Percentiles rank a stretch among this genome's conserved stretches.
Evolutionary conservation across 2,329 filamentous ascomycete genomes (phyloP).

Genomic region (Endoconidiophora polonica): DNA sequence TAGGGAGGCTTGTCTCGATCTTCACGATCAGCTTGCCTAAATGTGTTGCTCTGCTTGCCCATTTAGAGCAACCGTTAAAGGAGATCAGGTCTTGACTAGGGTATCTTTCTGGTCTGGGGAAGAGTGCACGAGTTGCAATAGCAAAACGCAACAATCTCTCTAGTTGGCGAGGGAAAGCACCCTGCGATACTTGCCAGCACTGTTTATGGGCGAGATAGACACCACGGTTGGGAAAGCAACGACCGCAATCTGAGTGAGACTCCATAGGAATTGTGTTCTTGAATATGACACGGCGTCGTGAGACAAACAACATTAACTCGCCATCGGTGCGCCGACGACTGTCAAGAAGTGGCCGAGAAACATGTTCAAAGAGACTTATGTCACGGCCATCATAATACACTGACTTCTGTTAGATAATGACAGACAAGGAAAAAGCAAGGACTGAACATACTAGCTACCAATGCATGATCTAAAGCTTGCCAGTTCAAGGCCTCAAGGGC

Average conservation of each 20-base stretch:
- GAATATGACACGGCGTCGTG: conserved; percentile 10
- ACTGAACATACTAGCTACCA: conserved; percentile 8
- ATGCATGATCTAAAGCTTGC: background rate
- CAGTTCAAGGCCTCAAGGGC: conserved; percentile 4
- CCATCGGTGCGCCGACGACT: conserved; percentile 10
- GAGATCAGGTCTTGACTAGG: conserved; percentile 11
- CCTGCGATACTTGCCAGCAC: conserved; percentile 9
- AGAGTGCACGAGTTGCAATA: conserved; percentile 10
- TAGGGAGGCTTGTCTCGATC: conserved; percentile 3
- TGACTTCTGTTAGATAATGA: conserved; percentile 1
- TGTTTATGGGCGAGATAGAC: conserved; percentile 11
- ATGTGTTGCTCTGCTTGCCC: background rate
- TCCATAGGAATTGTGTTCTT: conserved; percentile 12
- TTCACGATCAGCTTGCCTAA: conserved; percentile 6
- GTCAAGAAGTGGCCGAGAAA: conserved; percentile 3
- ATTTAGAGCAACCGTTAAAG: background rate
- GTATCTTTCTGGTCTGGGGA: conserved; percentile 6
- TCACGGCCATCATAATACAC: conserved; percentile 11
- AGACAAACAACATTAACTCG: conserved; percentile 6
- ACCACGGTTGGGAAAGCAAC: conserved; percentile 7
- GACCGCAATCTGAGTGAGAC: conserved; percentile 10
- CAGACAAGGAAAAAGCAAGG: background rate
- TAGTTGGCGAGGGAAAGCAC: conserved; percentile 5
- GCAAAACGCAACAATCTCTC: conserved; percentile 9
- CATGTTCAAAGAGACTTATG: conserved; percentile 10